Percentiles rank a stretch among this genome's conserved stretches.
These are phyloP conservation scores for Neocallimastix lanati DNA, from an alignment of 192 early-diverging fungal genomes.

Conservation along the genomic window DNA sequence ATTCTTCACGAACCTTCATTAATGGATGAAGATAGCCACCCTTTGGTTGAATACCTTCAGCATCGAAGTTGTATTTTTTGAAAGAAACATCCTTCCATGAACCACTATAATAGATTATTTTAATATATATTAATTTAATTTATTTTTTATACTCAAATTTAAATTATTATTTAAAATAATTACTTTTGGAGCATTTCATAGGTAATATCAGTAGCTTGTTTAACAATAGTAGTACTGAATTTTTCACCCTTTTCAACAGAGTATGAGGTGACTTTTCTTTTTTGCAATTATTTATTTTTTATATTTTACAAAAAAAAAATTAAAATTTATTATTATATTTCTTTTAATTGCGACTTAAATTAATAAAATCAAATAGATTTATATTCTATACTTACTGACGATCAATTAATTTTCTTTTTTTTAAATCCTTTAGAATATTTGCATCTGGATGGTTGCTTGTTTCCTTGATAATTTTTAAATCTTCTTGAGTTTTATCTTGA, in stretches of 20 bases:
- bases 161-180: neutral
- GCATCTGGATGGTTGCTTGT: constrained; percentile 41
- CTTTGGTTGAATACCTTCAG: constrained; percentile 54
- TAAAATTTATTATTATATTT: too few species aligned
- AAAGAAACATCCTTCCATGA: constrained; percentile 87
- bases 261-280: constrained; percentile 61
- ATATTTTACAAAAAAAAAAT: too few species aligned
- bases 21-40: constrained; percentile 91
- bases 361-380: too few species aligned
- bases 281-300: constrained; percentile 2
- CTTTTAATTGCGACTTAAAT: too few species aligned
- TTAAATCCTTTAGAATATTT: constrained; percentile 52
- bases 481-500: constrained; percentile 62
- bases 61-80: constrained; percentile 98
- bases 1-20: constrained; percentile 98
- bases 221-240: constrained; percentile 68
- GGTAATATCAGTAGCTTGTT: constrained; percentile 89
- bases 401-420: constrained; percentile 51
- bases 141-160: neutral
- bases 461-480: constrained; percentile 46
- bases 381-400: constrained; percentile 16
- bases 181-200: constrained; percentile 70
- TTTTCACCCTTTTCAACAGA: constrained; percentile 65
- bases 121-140: too few species aligned
- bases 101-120: too few species aligned